Conservation (phyloP, 139 green algal species). For the Mychonastes homosphaera region DNA sequence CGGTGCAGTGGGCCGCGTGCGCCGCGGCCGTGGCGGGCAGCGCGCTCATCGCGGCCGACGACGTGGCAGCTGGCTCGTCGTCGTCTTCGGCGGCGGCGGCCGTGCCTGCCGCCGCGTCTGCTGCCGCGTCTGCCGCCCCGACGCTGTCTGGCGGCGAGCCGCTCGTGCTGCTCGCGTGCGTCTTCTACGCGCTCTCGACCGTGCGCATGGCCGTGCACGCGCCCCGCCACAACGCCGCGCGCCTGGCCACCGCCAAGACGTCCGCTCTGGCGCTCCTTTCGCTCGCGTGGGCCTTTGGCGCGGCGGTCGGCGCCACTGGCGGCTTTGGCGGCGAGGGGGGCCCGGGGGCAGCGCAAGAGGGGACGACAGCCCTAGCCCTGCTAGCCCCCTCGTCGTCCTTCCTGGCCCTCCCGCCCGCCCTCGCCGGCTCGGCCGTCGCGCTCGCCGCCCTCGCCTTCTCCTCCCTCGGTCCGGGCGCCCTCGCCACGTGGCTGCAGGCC, state of each 20-base stretch:
- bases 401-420: conserved; percentile 11
- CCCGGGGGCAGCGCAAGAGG: no score
- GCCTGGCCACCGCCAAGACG: conserved; percentile 36
- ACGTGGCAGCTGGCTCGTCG: no score
- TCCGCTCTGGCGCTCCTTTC: conserved; percentile 16
- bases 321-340: no score
- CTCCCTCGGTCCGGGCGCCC: conserved; percentile 29
- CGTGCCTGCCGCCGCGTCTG: no score
- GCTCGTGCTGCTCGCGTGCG: conserved; percentile 25
- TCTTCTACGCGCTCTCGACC: conserved; percentile 24
- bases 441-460: conserved; percentile 24
- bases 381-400: no score
- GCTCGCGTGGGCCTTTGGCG: conserved; percentile 11
- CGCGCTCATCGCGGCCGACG: conserved; percentile 33
- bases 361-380: no score
- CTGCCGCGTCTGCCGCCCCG: no score
- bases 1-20: conserved; percentile 23
- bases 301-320: neutral
- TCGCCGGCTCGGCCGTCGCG: neutral
- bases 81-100: no score
- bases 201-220: conserved; percentile 30
- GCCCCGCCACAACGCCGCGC: conserved; percentile 20
- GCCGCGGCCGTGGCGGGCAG: conserved; percentile 27
- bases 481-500: conserved; percentile 32
- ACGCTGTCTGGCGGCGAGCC: conserved; percentile 22